Evolutionary conservation across 2,329 filamentous ascomycete species (phyloP), one percentile per base, ranked within the genome.

Genomic region (Stromatinia cepivora): DNA sequence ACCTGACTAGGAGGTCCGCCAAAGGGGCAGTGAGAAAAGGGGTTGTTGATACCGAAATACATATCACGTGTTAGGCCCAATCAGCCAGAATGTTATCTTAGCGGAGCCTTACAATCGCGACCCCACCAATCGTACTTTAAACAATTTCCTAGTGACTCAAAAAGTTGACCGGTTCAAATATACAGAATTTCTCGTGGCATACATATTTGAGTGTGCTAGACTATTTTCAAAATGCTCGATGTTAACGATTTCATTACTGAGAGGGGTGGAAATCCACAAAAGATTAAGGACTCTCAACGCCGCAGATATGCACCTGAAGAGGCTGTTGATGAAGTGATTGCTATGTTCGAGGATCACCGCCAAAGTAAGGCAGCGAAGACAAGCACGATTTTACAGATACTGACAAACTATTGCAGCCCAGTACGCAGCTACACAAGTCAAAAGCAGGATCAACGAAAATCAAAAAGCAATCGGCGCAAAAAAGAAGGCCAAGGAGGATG

Each of bases 401-500:
- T 69, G 42, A 48, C 22, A 11, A 69, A 66, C 31, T 39, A 70
- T 64, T 71, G 20, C 76, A 89, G 87, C 91, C 67, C 87, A 92
- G 71, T 95, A 94, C 78, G 88, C 86, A 67, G 91, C 89, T 10
- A 92, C 90, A 28, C 92, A 97, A 80, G 86, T 95, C 75, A 91
- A 90, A 74, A 89, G 88, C 76, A 89, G 92, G 82, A 94, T 97
- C 81, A 98, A 98, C 82, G 89, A 87, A 28, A 86, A 93, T 42
- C 92, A 97, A 80, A 97, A 97, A 82, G 88, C 93, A 79, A 97
- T 98, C 78, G 93, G 92, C 25, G 84, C 87, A 77, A 96, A 94
- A 85, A 97, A 97, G 84, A 97, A 97, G 87, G 90, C 90, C 75
- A 97, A 97, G 84, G 93, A 97, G 82, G 89, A 94, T 79, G 93